Percentiles rank a stretch among this genome's conserved stretches.
Conservation (phyloP, 1,284 basidiomycete genomes). For the Heterobasidion parviporum region DNA sequence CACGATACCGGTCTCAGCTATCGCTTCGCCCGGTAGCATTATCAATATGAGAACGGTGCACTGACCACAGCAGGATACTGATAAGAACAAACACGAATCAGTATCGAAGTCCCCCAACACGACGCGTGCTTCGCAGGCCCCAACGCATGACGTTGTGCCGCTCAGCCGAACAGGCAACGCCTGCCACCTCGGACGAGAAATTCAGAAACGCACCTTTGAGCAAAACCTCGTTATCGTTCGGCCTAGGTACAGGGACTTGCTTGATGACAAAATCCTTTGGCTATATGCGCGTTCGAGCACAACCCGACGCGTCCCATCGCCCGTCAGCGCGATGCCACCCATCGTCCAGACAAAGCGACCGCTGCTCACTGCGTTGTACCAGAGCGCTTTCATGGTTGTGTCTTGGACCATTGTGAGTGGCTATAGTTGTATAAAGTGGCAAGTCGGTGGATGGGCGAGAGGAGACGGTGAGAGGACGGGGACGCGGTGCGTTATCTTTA, state of each 20-base stretch:
- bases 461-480: neutral
- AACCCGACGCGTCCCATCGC: too few species aligned
- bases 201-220: constrained; percentile 45
- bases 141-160: neutral
- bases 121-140: too few species aligned
- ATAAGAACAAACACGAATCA: constrained; percentile 2
- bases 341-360: neutral
- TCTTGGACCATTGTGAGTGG: constrained; percentile 16
- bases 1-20: neutral
- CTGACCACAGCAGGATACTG: constrained; percentile 42
- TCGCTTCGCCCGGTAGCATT: too few species aligned
- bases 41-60: constrained; percentile 1
- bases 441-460: neutral
- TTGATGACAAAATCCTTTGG: constrained; percentile 57
- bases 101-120: constrained; percentile 1
- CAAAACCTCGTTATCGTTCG: constrained; percentile 58
- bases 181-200: neutral
- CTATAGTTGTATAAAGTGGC: neutral
- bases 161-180: neutral
- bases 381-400: constrained; percentile 44
- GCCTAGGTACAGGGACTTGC: constrained; percentile 52
- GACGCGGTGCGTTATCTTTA: neutral
- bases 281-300: constrained; percentile 22
- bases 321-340: neutral
- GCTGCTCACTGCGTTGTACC: constrained; percentile 36